Base-by-base conservation (phyloP, 306 rosid genomes). In the Styphnolobium japonicum region DNA sequence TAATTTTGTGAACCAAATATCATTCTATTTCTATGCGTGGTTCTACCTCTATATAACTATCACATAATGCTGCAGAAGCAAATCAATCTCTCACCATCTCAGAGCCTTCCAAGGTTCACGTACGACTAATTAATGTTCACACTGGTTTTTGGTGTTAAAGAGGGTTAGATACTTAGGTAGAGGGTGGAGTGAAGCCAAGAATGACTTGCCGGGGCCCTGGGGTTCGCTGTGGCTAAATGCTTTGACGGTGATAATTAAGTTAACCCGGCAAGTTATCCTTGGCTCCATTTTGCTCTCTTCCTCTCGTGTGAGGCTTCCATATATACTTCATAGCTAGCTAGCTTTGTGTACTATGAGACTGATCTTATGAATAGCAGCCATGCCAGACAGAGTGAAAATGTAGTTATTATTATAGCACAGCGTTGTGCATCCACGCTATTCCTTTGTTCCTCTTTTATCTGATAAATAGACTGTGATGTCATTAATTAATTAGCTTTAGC, bases 151-250 rank as follows among this genome's bases (percentile, higher is more conserved):
- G 10, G 14, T 8, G n/a, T 2, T 16, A 3, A 5, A 65, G 1
- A 7, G 27, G 29, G 9, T 16, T 15, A n/a, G n/a, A n/a, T n/a
- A n/a, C n/a, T n/a, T n/a, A n/a, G 25, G 69, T 12, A 43, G 25
- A 57, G 42, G n/a, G 23, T 23, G 10, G 23, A 42, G 10, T 58
- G 36, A 6, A 74, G 79, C 69, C 45, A 74, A 57, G 55, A 57
- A 58, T 31, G 37, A 74, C 70, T 74, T 74, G 79, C 79, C 33
- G 43, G 33, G n/a, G n/a, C n/a, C n/a, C n/a, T n/a, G n/a, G n/a
- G n/a, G n/a, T n/a, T n/a, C n/a, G n/a, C n/a, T n/a, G n/a, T n/a
- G n/a, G n/a, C n/a, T n/a, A n/a, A n/a, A n/a, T n/a, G n/a, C n/a
- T n/a, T 2, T 8, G 0, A 23, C 7, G 12, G 19, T 10, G n/a